Base-by-base conservation (phyloP, 2,329 filamentous ascomycete genomes). In the Graphiopsis chlorocephala region DNA sequence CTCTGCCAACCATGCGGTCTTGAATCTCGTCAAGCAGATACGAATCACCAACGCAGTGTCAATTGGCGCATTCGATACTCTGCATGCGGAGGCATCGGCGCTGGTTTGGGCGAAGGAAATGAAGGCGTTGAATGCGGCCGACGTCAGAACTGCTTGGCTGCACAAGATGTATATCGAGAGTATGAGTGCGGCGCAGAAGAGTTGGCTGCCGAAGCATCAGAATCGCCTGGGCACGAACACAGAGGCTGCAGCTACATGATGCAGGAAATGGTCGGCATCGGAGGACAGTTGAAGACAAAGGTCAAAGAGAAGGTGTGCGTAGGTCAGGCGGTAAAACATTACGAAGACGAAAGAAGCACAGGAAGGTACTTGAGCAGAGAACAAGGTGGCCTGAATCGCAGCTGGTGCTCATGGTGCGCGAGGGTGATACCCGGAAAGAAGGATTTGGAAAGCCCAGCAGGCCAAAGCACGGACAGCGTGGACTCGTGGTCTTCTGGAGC, bases 361-460 rank as follows among this genome's bases (percentile, higher is more conserved):
- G 87, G 86, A 4, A 83, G 84, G 64, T 89, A 90, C 69, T 80
- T 97, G 28, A 83, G 83, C 17, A 81, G 89, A 26, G 94, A 98
- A 77, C 84, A 88, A 62, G 81, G 81, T 15, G 91, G 91, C 0
- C 77, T 79, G 57, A 82, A 87, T 64, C 84, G 93, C 66, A 93
- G 90, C 74, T 97, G 92, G 92, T 98, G 93, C 77, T 92, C 90
- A 0, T 97, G 94, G 93, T 98, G 94, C 76, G 87, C 84, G 76
- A 83, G 92, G 66, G 72, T 75, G 12, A 66, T 74, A 8, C 64
- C 64, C 4, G 69, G 72, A 1, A 73, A 72, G 65, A 75, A 74
- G 52, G 72, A 74, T 52, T 25, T 68, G 47, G 68, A 67, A 47
- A 64, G 65, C 11, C 28, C 42, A 14, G 45, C 64, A 12, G 59